These are phyloP conservation scores for Claviceps arundinis DNA, from an alignment of 2,329 filamentous ascomycete genomes.

Conservation along the genomic window DNA sequence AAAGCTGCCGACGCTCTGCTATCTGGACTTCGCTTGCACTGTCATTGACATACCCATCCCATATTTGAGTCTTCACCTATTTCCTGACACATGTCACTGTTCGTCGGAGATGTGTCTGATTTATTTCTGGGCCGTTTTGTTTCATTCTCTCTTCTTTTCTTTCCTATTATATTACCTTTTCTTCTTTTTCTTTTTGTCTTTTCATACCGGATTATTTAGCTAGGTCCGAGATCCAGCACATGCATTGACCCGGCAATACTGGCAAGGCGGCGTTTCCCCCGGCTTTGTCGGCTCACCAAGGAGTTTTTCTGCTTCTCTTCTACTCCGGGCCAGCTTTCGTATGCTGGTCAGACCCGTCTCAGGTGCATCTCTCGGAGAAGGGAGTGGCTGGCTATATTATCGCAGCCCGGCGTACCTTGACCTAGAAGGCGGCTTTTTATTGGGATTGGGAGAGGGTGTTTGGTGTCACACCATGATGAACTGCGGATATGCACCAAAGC, in stretches of 20 bases:
- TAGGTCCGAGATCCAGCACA: not conserved
- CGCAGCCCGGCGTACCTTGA: not conserved
- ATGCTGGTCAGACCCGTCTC: not conserved
- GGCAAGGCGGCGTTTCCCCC: not conserved
- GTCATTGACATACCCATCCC: not conserved
- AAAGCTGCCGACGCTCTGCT: not conserved
- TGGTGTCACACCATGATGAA: slow-evolving; percentile 2
- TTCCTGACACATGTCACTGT: too few relatives aligned
- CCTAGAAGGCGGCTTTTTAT: not conserved
- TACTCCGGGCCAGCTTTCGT: too few relatives aligned
- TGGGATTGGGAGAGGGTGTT: not conserved
- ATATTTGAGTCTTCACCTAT: not conserved
- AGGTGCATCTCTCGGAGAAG: not conserved
- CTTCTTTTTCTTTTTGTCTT: not conserved
- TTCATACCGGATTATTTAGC: not conserved
- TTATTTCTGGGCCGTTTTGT: not conserved
- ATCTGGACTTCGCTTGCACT: not conserved
- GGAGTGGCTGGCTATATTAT: slow-evolving; percentile 6
- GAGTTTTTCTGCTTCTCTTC: not conserved
- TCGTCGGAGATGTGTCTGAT: too few relatives aligned
- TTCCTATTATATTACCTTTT: not conserved
- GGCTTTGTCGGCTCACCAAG: not conserved
- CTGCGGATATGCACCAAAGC: slow-evolving; percentile 2
- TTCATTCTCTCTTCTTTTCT: not conserved
- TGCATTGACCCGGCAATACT: not conserved